A percentile compares a stretch with the other conserved stretches of the same genome.
phyloP scores from a whole-genome alignment of 2,329 filamentous ascomycete species.

The Epichloe scottii region DNA sequence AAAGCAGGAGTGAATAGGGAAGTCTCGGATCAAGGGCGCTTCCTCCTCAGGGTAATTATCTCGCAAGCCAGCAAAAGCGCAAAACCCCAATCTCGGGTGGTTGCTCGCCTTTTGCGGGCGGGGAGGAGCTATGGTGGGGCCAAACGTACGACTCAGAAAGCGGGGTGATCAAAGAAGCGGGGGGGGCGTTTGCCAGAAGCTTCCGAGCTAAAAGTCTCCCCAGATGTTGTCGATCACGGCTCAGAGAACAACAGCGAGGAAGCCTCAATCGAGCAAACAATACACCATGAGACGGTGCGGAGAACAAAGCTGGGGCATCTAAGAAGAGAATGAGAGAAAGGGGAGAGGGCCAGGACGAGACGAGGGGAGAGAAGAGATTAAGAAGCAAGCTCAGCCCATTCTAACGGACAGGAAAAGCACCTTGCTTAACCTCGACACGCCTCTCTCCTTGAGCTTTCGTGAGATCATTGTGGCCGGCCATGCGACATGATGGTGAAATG shows the following conservation, averaged over 20 bases:
- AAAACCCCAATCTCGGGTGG: too few relatives aligned
- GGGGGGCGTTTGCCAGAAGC: background rate
- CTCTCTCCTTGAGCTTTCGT: background rate
- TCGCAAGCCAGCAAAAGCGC: background rate
- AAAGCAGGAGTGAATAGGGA: too few relatives aligned
- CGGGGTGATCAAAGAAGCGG: background rate
- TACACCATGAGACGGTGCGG: too few relatives aligned
- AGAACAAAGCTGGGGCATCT: too few relatives aligned
- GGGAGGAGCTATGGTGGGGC: slow-evolving; percentile 6
- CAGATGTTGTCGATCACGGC: background rate
- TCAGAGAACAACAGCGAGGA: too few relatives aligned
- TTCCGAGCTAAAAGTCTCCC: background rate
- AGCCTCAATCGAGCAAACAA: too few relatives aligned
- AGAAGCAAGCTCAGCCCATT: too few relatives aligned
- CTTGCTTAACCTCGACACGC: background rate
- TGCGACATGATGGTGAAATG: background rate
- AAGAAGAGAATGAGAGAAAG: background rate
- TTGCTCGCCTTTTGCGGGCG: background rate
- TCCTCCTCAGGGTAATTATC: background rate
- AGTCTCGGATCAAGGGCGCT: background rate
- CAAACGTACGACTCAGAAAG: background rate
- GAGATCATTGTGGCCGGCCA: background rate
- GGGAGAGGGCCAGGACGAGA: background rate
- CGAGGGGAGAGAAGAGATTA: too few relatives aligned
- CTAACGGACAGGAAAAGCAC: background rate